Percentiles rank a stretch among this genome's conserved stretches.
Conservation (phyloP, 2,329 filamentous ascomycete species). For the Aspergillus persii region DNA sequence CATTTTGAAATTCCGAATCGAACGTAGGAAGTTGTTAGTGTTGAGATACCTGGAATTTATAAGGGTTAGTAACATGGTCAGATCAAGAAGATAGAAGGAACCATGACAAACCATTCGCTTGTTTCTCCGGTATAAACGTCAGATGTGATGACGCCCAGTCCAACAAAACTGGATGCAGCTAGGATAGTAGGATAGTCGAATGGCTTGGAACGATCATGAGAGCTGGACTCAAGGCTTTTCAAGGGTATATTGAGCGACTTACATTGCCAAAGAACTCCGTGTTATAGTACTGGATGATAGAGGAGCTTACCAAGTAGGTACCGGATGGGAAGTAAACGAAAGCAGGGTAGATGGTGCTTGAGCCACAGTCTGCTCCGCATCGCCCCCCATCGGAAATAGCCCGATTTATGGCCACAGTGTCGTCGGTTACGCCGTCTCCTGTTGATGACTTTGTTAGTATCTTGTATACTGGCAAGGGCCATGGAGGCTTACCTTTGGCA, state of each 20-base stretch:
- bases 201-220: slow-evolving; percentile 1
- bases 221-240: background rate
- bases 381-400: slow-evolving; percentile 71
- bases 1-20: slow-evolving; percentile 23
- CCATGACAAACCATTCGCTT: slow-evolving; percentile 9
- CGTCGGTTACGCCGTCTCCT: slow-evolving; percentile 44
- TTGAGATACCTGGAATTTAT: slow-evolving; percentile 9
- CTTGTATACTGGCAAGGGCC: background rate
- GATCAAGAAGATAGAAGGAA: too few relatives aligned
- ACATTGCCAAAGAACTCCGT: slow-evolving; percentile 22
- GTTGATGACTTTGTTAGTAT: background rate
- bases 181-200: slow-evolving; percentile 18
- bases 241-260: background rate
- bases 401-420: slow-evolving; percentile 75
- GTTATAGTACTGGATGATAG: slow-evolving; percentile 25
- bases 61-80: background rate
- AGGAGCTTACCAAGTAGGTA: slow-evolving; percentile 21
- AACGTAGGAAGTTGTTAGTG: slow-evolving; percentile 23
- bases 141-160: slow-evolving; percentile 21
- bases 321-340: slow-evolving; percentile 76
- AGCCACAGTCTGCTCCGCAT: slow-evolving; percentile 73
- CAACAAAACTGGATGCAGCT: slow-evolving; percentile 21
- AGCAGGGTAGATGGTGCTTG: slow-evolving; percentile 68
- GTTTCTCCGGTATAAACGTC: slow-evolving; percentile 19
- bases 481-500: background rate